Percentiles rank a stretch among this genome's conserved stretches.
These are phyloP conservation scores for Ophiostoma angusticollis DNA, from an alignment of 2,329 filamentous ascomycete species.

Conservation along the genomic window DNA sequence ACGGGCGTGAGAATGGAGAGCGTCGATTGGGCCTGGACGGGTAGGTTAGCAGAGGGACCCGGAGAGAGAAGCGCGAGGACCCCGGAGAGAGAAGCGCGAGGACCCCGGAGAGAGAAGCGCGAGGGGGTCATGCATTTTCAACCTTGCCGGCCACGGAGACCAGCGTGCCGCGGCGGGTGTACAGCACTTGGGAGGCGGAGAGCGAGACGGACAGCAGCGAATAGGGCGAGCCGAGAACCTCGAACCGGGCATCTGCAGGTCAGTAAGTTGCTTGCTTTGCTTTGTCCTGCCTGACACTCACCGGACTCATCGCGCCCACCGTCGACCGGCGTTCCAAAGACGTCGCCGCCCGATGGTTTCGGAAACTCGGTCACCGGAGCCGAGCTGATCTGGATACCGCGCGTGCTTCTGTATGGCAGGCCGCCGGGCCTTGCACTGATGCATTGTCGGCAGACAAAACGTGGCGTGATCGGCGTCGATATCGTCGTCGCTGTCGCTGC, in stretches of 20 bases:
- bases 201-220: conserved; percentile 88
- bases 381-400: conserved; percentile 50
- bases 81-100: no score
- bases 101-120: no score
- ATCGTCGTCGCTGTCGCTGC: conserved; percentile 1
- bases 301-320: conserved; percentile 37
- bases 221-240: conserved; percentile 82
- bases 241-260: conserved; percentile 72
- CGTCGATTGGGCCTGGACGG: conserved; percentile 66
- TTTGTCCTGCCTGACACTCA: conserved; percentile 19
- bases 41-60: no score
- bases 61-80: no score
- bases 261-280: not conserved
- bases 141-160: conserved; percentile 82
- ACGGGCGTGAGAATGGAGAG: conserved; percentile 78
- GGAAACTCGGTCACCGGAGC: conserved; percentile 45
- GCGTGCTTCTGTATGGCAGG: not conserved
- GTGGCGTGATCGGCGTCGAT: conserved; percentile 15
- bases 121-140: conserved; percentile 55
- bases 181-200: conserved; percentile 85
- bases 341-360: conserved; percentile 33
- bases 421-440: conserved; percentile 11
- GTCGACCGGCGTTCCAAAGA: conserved; percentile 38
- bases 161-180: conserved; percentile 81
- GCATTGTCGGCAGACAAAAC: conserved; percentile 41